phyloP scores from a whole-genome alignment of 352 stramenopile species.

The Phytophthora cactorum region DNA sequence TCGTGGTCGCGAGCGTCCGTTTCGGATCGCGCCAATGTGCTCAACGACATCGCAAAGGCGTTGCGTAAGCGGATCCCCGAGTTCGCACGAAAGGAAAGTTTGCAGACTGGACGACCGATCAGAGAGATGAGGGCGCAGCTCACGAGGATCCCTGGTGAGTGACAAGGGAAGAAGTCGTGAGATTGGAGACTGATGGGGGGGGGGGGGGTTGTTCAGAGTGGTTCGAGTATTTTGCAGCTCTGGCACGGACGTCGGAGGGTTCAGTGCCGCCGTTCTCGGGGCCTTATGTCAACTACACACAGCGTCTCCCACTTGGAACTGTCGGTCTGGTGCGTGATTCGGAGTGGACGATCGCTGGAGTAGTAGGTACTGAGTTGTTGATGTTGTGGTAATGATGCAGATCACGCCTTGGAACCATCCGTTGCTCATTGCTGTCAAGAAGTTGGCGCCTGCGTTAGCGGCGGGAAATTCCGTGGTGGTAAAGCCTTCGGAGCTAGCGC shows the following conservation, averaged over 20 bases:
- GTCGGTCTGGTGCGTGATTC: conserved; percentile 43
- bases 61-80: conserved; percentile 47
- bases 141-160: conserved; percentile 44
- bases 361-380: conserved; percentile 4
- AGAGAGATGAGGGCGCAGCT: conserved; percentile 65
- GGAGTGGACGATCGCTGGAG: neutral
- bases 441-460: conserved; percentile 67
- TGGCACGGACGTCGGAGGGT: conserved; percentile 75
- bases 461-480: conserved; percentile 85
- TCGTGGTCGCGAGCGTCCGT: conserved; percentile 41
- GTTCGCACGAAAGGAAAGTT: conserved; percentile 63
- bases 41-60: conserved; percentile 47
- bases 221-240: conserved; percentile 85
- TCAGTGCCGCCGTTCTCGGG: conserved; percentile 66
- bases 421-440: conserved; percentile 82
- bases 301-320: conserved; percentile 67
- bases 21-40: conserved; percentile 42
- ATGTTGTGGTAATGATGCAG: conserved; percentile 22
- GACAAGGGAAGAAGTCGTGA: neutral
- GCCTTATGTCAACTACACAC: conserved; percentile 62
- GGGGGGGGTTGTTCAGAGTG: conserved; percentile 50
- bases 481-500: conserved; percentile 87
- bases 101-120: conserved; percentile 68
- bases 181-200: neutral
- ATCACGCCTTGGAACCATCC: conserved; percentile 89